Percentiles rank a stretch among this genome's conserved stretches.
Evolutionary conservation across 2,329 filamentous ascomycete species (phyloP).

Genomic region (Corniculantispora saksenae): DNA sequence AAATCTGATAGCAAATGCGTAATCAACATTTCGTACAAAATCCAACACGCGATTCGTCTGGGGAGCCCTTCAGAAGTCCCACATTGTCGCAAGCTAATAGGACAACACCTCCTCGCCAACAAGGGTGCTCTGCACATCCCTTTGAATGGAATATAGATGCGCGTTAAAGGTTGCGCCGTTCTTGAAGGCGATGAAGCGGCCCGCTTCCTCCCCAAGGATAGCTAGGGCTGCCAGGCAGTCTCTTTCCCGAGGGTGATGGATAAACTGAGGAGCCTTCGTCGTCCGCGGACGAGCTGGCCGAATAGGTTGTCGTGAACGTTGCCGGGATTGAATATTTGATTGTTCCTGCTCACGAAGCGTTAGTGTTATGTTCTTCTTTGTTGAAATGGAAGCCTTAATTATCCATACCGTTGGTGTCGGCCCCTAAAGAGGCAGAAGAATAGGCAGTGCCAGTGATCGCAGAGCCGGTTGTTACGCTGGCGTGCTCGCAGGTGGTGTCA

Average conservation of each 20-base stretch:
- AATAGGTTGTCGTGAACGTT: conserved; percentile 25
- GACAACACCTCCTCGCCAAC: background rate
- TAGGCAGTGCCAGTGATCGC: background rate
- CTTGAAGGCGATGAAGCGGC: conserved; percentile 37
- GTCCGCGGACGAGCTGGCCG: conserved; percentile 16
- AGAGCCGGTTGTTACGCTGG: background rate
- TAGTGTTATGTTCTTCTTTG: background rate
- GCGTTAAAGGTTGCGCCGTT: conserved; percentile 21
- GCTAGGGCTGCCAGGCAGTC: conserved; percentile 33
- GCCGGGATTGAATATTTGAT: conserved; percentile 19
- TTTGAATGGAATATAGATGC: background rate
- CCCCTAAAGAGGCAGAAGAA: background rate
- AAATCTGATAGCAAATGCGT: background rate
- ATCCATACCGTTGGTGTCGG: background rate
- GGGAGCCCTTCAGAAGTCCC: background rate
- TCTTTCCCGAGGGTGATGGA: conserved; percentile 25
- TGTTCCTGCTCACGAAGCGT: conserved; percentile 1
- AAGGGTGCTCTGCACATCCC: background rate
- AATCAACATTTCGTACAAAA: background rate
- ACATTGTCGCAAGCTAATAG: background rate
- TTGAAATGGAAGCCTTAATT: background rate
- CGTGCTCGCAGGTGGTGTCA: conserved; percentile 6
- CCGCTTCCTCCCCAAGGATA: conserved; percentile 40
- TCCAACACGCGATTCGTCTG: conserved; percentile 10
- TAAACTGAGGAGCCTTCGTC: conserved; percentile 6